Conservation (phyloP, 345 rosid genomes). For the Eucalyptus tenuipes region DNA sequence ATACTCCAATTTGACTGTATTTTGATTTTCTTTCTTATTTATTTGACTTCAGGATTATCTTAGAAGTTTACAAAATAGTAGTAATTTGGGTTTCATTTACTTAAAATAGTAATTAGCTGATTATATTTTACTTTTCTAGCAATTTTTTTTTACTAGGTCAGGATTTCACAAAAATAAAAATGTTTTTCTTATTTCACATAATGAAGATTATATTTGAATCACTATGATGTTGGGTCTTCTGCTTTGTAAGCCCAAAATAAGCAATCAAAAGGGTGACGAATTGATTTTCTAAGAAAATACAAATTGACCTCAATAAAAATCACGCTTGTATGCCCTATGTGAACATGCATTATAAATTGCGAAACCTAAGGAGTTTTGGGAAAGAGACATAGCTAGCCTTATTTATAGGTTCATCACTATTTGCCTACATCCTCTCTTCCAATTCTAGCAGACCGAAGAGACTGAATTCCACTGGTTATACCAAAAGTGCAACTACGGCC, state of each 20-base stretch:
- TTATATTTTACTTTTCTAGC: not conserved
- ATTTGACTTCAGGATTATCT: not conserved
- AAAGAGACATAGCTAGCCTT: not conserved
- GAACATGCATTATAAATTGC: not conserved
- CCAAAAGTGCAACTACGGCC: not conserved
- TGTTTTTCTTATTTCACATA: not conserved
- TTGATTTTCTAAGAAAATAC: not conserved
- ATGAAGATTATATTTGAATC: not conserved
- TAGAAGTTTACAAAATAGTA: not conserved
- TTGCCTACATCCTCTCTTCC: not conserved
- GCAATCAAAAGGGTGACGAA: fast-evolving
- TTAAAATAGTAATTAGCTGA: not conserved
- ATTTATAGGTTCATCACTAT: not conserved
- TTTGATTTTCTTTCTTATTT: not conserved
- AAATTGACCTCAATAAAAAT: not conserved
- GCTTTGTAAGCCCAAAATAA: not conserved
- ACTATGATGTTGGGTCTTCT: not conserved
- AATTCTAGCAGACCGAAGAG: not conserved
- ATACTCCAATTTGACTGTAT: not conserved
- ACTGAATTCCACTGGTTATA: not conserved
- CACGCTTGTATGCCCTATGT: not conserved
- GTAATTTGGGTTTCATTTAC: not conserved
- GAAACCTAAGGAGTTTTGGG: not conserved
- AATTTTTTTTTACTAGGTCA: not conserved
- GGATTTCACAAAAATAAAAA: not conserved